Base-by-base conservation (phyloP, 2,329 filamentous ascomycete genomes). In the Thyridium curvatum region DNA sequence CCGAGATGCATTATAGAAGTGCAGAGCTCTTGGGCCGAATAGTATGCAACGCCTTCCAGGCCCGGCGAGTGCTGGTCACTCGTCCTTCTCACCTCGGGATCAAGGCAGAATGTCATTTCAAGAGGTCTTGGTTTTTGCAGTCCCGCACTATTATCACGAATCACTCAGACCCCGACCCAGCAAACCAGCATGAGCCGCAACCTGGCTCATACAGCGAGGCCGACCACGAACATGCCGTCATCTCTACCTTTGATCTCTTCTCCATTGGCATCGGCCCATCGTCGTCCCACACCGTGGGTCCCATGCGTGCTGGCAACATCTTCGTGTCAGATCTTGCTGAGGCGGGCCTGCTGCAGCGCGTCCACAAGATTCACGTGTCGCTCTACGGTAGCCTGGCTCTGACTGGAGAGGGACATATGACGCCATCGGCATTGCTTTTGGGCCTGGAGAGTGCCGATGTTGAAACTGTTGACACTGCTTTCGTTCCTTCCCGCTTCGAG, bases 371-470 rank as follows among this genome's bases (percentile, higher is more conserved):
- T 37, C 65, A 64, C 5, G 62, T 72, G 17, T 62, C 65, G 8
- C 62, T 72, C 34, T 72, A 71, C 43, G 69, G 69, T 33, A 72
- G 68, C 46, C 55, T 72, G 41, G 69, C 69, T 0, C 61, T 72
- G 28, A 72, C 69, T 0, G 69, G 69, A 35, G 68, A 72, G 47
- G 69, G 69, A 32, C 69, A 71, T 44, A 72, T 72, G 69, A 72
- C 69, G 3, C 69, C 69, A 0, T 70, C 66, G 4, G 69, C 69
- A 3, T 49, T 72, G 17, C 55, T 72, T 8, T 57, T 72, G 2
- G 69, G 69, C n/a, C 61, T 72, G 0, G 69, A 72, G 47, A 62
- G 68, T 21, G 66, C 66, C 12, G 54, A 71, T 41, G 69, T 72
- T 8, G 69, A 71, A 52, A 65, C 65, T 0, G 65, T 72, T 15